These are phyloP conservation scores for Jimgerdemannia lactiflua DNA, from an alignment of 192 early-diverging fungal genomes.

Conservation along the genomic window DNA sequence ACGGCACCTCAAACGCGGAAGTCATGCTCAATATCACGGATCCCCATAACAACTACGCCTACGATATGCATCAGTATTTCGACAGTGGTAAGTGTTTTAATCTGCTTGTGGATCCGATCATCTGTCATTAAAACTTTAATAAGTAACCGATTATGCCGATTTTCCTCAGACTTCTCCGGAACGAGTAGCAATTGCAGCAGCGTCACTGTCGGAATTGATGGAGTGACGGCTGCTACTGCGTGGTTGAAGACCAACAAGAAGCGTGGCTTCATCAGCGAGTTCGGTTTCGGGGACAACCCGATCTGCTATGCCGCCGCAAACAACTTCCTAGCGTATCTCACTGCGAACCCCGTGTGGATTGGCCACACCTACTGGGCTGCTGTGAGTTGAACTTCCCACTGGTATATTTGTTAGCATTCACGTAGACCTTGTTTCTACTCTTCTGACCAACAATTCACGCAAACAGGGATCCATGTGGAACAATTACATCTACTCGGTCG, in stretches of 20 bases:
- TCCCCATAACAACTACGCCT: slow-evolving; percentile 1
- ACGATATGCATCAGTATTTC: slow-evolving; percentile 3
- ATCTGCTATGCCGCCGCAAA: not conserved
- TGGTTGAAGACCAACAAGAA: not conserved
- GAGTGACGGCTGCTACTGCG: not conserved
- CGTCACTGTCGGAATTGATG: not conserved
- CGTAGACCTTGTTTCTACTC: too few relatives aligned
- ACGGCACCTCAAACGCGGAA: not conserved
- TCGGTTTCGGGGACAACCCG: slow-evolving; percentile 1
- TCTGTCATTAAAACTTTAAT: not conserved
- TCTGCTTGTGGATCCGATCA: not conserved
- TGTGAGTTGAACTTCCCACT: not conserved
- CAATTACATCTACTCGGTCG: too few relatives aligned
- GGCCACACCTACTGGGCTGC: not conserved
- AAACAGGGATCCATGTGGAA: too few relatives aligned
- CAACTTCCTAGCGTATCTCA: not conserved
- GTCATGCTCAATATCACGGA: slow-evolving; percentile 3
- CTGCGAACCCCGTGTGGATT: not conserved
- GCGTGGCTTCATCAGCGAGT: not conserved
- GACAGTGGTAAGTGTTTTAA: not conserved
- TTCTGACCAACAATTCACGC: too few relatives aligned
- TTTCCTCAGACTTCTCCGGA: not conserved
- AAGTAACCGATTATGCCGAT: not conserved
- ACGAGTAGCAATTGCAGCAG: not conserved
- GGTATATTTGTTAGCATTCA: too few relatives aligned